Conservation (phyloP, 495 filamentous ascomycete species). For the Penicillium cosmopolitanum region DNA sequence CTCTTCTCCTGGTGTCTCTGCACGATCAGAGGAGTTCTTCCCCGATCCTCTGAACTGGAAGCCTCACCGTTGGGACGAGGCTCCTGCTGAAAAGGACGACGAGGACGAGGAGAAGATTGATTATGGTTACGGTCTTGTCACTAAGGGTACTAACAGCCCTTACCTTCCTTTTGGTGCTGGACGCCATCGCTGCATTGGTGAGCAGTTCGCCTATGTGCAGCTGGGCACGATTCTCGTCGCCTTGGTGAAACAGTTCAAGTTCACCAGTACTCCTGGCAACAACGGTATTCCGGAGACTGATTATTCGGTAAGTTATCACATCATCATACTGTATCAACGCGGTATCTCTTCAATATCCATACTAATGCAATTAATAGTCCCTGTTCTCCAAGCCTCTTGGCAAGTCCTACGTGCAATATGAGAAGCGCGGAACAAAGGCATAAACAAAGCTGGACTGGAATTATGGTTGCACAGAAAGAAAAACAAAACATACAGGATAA, state of each 20-base stretch:
- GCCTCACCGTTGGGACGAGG: slow-evolving; percentile 56
- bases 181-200: slow-evolving; percentile 60
- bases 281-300: slow-evolving; percentile 52
- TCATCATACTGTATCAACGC: too few species aligned
- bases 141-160: slow-evolving; percentile 56
- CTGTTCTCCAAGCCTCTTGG: slow-evolving; percentile 55
- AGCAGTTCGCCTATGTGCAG: slow-evolving; percentile 60
- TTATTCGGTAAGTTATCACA: slow-evolving; percentile 44
- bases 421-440: slow-evolving; percentile 43
- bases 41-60: slow-evolving; percentile 51
- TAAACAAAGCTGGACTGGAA: slow-evolving; percentile 21
- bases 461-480: slow-evolving; percentile 1
- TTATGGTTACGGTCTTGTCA: slow-evolving; percentile 52
- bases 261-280: slow-evolving; percentile 35
- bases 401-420: slow-evolving; percentile 46
- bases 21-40: slow-evolving; percentile 49
- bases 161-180: slow-evolving; percentile 62
- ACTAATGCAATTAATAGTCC: slow-evolving; percentile 37
- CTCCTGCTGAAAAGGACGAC: slow-evolving; percentile 28
- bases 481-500: slow-evolving; percentile 2
- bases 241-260: slow-evolving; percentile 51
- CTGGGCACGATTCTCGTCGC: slow-evolving; percentile 51
- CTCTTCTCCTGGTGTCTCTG: slow-evolving; percentile 53
- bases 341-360: too few species aligned
- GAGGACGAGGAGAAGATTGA: slow-evolving; percentile 50